Base-by-base conservation (phyloP, 1,284 basidiomycete species). In the Trametes pubescens region DNA sequence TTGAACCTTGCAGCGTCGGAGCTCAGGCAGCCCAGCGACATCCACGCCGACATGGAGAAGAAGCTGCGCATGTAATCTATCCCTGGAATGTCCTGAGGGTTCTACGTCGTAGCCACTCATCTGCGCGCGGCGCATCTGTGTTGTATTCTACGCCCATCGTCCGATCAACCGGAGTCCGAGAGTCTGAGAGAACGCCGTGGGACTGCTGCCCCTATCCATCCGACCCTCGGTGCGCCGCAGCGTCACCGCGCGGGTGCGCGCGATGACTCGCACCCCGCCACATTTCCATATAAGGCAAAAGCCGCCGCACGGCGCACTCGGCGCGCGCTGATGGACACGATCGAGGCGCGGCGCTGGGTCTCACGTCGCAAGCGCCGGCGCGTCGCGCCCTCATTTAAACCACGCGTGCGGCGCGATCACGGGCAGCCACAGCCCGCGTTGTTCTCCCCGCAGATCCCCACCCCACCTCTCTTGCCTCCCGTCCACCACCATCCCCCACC, bases 41-140 rank as follows among this genome's bases (percentile, higher is more conserved):
- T 90, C 65, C 91, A 92, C 74, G 79, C 81, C 32, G 88, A 91
- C 57, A 90, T 93, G 85, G 89, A 91, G 75, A 90, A 83, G 81
- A 90, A 88, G 77, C 74, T 84, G 62, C 79, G 81, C 62, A 77
- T 88, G 78, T 87, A 82, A 78, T 43, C 38, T 47, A 21, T 11
- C 24, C 22, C 4, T 24, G 21, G n/a, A 4, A 18, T 5, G 22
- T 34, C 11, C 4, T 18, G 44, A 22, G n/a, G 10, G 44, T 55
- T 16, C 32, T 21, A 18, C 48, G 34, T 57, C 26, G 46, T 26
- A 26, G 35, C 29, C 43, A 34, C 16, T 18, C 11, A 22, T 8
- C 16, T 35, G 16, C 24, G 16, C 37, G 52, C 37, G 37, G 26
- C 29, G 21, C 21, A 35, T 44, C 32, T 48, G 47, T 48, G 55